A percentile compares a stretch with the other conserved stretches of the same genome.
phyloP scores from a whole-genome alignment of 371 early-diverging fungal species.

The Mortierella sp. region DNA sequence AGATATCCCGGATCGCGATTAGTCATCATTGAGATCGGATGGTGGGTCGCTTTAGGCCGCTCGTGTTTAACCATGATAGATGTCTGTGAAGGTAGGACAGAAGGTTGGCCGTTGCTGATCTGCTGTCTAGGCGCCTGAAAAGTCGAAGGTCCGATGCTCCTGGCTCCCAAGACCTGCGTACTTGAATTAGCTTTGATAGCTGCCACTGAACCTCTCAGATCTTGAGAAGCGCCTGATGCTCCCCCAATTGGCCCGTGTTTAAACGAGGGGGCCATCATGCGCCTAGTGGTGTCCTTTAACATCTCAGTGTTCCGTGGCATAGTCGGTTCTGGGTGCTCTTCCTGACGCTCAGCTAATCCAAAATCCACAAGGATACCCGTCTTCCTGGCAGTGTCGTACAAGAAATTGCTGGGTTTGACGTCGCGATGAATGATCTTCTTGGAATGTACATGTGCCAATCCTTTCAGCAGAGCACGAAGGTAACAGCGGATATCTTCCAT shows the following conservation, averaged over 20 bases:
- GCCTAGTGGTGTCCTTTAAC: too few relatives aligned
- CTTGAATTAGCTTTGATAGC: too few relatives aligned
- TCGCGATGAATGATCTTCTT: slow-evolving; percentile 90
- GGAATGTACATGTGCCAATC: slow-evolving; percentile 78
- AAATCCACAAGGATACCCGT: slow-evolving; percentile 97
- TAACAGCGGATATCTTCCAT: slow-evolving; percentile 86
- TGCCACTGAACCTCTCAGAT: too few relatives aligned
- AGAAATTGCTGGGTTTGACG: slow-evolving; percentile 97
- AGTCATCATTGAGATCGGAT: not conserved
- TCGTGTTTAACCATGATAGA: not conserved
- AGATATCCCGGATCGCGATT: slow-evolving; percentile 31
- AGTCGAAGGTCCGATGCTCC: too few relatives aligned
- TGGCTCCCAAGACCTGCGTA: too few relatives aligned
- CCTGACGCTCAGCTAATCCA: slow-evolving; percentile 90
- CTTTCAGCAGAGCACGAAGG: slow-evolving; percentile 81
- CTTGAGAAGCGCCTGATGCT: too few relatives aligned
- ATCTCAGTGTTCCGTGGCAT: not conserved
- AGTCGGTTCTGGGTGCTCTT: not conserved
- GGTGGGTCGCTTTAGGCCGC: slow-evolving; percentile 1
- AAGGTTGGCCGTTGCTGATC: too few relatives aligned
- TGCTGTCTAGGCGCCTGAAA: too few relatives aligned
- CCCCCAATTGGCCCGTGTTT: too few relatives aligned
- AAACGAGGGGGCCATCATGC: too few relatives aligned
- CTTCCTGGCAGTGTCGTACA: slow-evolving; percentile 76
- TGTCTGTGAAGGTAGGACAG: not conserved